A percentile compares a stretch with the other conserved stretches of the same genome.
Conservation (phyloP, 129 eudicot species). For the Lonicera japonica region DNA sequence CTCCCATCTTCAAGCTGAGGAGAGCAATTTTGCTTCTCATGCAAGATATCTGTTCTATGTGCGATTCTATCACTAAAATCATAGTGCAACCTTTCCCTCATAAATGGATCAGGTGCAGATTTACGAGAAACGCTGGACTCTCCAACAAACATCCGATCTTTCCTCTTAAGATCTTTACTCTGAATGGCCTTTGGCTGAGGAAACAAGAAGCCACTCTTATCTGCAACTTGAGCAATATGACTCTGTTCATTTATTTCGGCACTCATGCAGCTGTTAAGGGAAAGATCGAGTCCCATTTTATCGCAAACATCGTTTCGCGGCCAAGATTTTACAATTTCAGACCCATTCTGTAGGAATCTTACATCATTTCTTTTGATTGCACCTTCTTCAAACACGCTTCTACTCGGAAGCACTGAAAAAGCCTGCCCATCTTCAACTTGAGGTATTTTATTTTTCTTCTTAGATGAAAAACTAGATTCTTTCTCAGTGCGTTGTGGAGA, state of each 20-base stretch:
- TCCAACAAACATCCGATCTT: constrained; percentile 23
- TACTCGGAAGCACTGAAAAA: constrained; percentile 5
- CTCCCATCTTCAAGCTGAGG: constrained; percentile 23
- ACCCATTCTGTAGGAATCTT: not conserved
- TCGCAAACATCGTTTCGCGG: constrained; percentile 12
- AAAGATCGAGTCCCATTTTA: constrained; percentile 42
- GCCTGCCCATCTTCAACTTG: constrained; percentile 15
- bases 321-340: constrained; percentile 7
- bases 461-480: constrained; percentile 17
- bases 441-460: constrained; percentile 20
- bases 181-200: constrained; percentile 15
- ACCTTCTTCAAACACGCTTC: too few species aligned
- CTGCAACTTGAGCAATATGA: not conserved
- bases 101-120: constrained; percentile 10
- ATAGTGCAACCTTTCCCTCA: constrained; percentile 20
- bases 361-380: not conserved
- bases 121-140: constrained; percentile 24
- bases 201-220: constrained; percentile 5
- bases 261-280: constrained; percentile 34
- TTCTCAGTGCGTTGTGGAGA: constrained; percentile 32
- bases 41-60: not conserved
- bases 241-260: constrained; percentile 2
- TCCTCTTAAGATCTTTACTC: constrained; percentile 18
- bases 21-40: constrained; percentile 18
- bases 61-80: constrained; percentile 34